These are phyloP conservation scores for Quercus rubra DNA, from an alignment of 306 rosid genomes.

Conservation along the genomic window DNA sequence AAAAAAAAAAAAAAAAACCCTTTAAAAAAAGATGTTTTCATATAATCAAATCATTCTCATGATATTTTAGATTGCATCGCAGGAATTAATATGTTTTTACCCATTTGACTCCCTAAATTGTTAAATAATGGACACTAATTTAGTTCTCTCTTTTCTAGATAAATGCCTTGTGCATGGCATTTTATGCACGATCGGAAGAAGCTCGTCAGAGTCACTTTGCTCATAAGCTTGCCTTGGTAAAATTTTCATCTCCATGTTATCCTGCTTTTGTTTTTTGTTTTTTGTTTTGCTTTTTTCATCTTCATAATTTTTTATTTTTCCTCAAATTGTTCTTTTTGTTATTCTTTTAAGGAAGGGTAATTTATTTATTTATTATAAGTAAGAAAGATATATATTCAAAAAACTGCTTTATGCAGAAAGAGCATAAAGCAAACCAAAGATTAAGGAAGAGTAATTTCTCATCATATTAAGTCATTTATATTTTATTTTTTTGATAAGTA, in stretches of 20 bases:
- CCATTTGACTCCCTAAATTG: neutral
- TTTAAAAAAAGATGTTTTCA: neutral
- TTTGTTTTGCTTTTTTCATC: neutral
- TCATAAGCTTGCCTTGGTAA: conserved; percentile 84
- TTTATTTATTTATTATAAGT: neutral
- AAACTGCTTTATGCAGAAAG: too few relatives aligned
- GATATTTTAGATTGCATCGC: neutral
- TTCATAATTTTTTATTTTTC: neutral
- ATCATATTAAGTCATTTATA: neutral
- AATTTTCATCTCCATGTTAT: neutral
- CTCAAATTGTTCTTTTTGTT: conserved; percentile 1
- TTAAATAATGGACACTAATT: conserved; percentile 18
- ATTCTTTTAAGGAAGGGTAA: conserved; percentile 1
- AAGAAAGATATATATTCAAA: too few relatives aligned
- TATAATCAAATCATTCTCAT: neutral
- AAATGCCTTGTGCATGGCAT: conserved; percentile 89
- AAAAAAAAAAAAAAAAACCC: too few relatives aligned
- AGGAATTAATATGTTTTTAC: conserved; percentile 1
- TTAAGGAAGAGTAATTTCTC: too few relatives aligned
- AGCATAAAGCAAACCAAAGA: too few relatives aligned
- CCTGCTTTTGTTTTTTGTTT: neutral
- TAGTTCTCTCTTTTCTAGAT: conserved; percentile 54
- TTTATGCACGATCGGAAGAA: conserved; percentile 95
- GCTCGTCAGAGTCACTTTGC: conserved; percentile 88
- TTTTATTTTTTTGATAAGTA: neutral